Percentiles rank a stretch among this genome's conserved stretches.
These are phyloP conservation scores for Tolypocladium capitatum DNA, from an alignment of 2,329 filamentous ascomycete genomes.

Conservation along the genomic window DNA sequence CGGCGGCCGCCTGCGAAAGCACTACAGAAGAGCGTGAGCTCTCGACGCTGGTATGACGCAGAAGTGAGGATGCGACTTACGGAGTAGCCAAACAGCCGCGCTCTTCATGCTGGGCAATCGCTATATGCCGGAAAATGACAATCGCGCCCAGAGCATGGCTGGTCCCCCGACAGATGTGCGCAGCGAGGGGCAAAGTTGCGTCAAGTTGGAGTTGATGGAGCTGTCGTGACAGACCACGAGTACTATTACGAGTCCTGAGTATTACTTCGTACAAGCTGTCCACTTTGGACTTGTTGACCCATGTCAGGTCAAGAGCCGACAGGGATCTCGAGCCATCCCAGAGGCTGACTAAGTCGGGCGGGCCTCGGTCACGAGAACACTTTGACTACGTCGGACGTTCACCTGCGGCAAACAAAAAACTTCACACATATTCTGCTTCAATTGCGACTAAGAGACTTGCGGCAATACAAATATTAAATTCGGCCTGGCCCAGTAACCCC, in stretches of 20 bases:
- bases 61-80: slow-evolving; percentile 18
- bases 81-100: slow-evolving; percentile 26
- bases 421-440: neutral
- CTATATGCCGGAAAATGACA: slow-evolving; percentile 17
- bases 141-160: slow-evolving; percentile 16
- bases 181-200: neutral
- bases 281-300: slow-evolving; percentile 3
- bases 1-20: slow-evolving; percentile 30
- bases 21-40: slow-evolving; percentile 21
- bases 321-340: neutral
- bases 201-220: neutral
- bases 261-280: slow-evolving; percentile 6
- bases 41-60: slow-evolving; percentile 3
- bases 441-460: no score
- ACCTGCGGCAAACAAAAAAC: neutral
- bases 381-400: neutral
- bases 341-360: slow-evolving; percentile 4
- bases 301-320: neutral
- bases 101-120: slow-evolving; percentile 26
- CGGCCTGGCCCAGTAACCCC: no score
- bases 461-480: no score
- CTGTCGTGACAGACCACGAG: neutral
- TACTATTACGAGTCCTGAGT: no score
- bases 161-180: neutral
- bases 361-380: neutral